phyloP scores from a whole-genome alignment of 2,329 filamentous ascomycete species.

The Tolypocladium amazonense region DNA sequence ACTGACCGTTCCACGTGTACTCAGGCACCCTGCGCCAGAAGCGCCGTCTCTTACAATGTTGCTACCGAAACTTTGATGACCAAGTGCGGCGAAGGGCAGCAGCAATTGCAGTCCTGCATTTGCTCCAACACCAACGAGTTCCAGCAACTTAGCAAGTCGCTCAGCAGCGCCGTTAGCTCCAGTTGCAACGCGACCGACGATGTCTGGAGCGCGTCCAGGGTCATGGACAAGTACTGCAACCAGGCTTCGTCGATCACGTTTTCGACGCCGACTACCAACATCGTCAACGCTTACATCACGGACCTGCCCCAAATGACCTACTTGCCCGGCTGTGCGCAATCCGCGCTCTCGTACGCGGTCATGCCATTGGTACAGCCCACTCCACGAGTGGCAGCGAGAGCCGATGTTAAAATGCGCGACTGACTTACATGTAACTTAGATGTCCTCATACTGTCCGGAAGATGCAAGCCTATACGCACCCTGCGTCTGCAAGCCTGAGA shows the following conservation, averaged over 20 bases:
- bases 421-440: slow-evolving; percentile 9
- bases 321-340: slow-evolving; percentile 25
- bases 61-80: slow-evolving; percentile 28
- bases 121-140: slow-evolving; percentile 36
- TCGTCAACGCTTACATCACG: slow-evolving; percentile 37
- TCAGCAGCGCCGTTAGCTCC: slow-evolving; percentile 29
- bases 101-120: slow-evolving; percentile 39
- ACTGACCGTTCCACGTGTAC: not conserved
- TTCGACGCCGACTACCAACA: slow-evolving; percentile 26
- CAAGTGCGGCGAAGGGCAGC: slow-evolving; percentile 29
- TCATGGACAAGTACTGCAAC: slow-evolving; percentile 38
- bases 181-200: slow-evolving; percentile 36
- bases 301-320: slow-evolving; percentile 32
- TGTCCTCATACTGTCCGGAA: slow-evolving; percentile 23
- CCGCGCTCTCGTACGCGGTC: slow-evolving; percentile 18
- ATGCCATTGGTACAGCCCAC: slow-evolving; percentile 13
- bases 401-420: not conserved
- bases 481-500: slow-evolving; percentile 41
- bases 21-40: slow-evolving; percentile 39
- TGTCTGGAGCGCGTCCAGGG: slow-evolving; percentile 32
- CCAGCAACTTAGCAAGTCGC: slow-evolving; percentile 22
- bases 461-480: slow-evolving; percentile 32
- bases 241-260: slow-evolving; percentile 28
- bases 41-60: slow-evolving; percentile 33
- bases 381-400: not conserved